Evolutionary conservation across 768 basidiomycete genomes (phyloP).

Genomic region (Pleurotus citrinopileatus): DNA sequence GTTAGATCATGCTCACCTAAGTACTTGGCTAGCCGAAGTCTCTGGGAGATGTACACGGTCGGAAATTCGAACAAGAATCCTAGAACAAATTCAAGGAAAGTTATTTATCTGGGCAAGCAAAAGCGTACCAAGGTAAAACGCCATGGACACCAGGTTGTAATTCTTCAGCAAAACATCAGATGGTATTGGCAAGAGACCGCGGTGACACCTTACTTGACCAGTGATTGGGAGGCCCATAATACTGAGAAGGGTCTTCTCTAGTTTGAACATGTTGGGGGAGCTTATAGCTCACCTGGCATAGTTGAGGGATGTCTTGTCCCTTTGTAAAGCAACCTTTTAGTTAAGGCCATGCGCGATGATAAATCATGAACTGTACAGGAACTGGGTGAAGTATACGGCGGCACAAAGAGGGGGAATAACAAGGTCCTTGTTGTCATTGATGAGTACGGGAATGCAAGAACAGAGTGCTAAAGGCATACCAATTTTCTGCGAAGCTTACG

Average conservation of each 20-base stretch:
- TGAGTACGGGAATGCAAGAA: no score
- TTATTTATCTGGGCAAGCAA: background rate
- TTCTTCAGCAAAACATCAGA: slow-evolving; percentile 30
- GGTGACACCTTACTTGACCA: slow-evolving; percentile 42
- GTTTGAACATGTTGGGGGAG: background rate
- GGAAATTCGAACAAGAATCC: slow-evolving; percentile 67
- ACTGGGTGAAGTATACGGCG: slow-evolving; percentile 69
- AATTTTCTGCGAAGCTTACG: slow-evolving; percentile 53
- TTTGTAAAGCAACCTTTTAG: slow-evolving; percentile 17
- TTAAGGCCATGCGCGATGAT: background rate
- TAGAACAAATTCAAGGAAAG: slow-evolving; percentile 16
- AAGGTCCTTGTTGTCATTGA: slow-evolving; percentile 32
- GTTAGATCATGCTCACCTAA: slow-evolving; percentile 37
- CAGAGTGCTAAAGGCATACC: slow-evolving; percentile 29
- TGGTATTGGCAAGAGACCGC: slow-evolving; percentile 7
- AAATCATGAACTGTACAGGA: slow-evolving; percentile 34
- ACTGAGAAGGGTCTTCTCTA: slow-evolving; percentile 21
- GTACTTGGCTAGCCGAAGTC: slow-evolving; percentile 56
- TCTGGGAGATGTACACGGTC: slow-evolving; percentile 64
- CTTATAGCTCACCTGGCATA: slow-evolving; percentile 54
- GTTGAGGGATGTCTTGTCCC: slow-evolving; percentile 69
- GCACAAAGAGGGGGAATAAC: slow-evolving; percentile 56
- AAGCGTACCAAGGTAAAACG: slow-evolving; percentile 55
- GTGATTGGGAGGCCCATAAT: slow-evolving; percentile 67
- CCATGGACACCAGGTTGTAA: slow-evolving; percentile 62